Conservation (phyloP, 2,329 filamentous ascomycete species). For the Epichloe elymi region DNA sequence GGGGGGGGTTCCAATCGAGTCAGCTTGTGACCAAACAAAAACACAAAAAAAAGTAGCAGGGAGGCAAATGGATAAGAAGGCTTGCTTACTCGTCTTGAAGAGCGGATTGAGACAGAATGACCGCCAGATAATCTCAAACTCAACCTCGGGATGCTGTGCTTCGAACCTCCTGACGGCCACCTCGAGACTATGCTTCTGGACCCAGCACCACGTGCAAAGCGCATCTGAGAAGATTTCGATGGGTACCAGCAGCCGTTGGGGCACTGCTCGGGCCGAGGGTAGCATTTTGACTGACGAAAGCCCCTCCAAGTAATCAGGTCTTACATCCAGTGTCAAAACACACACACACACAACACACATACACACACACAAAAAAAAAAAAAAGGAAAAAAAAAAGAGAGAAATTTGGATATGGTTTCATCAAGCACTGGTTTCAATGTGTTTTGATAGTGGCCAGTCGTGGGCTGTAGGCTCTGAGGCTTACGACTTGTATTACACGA, state of each 20-base stretch:
- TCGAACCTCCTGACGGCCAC: constrained; percentile 29
- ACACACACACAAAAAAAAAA: no score
- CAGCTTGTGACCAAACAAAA: no score
- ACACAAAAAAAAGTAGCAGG: no score
- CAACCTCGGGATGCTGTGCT: constrained; percentile 25
- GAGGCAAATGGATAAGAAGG: no score
- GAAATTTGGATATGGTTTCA: background rate
- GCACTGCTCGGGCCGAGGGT: background rate
- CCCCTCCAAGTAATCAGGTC: background rate
- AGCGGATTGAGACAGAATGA: constrained; percentile 33
- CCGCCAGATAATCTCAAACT: constrained; percentile 33
- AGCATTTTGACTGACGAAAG: background rate
- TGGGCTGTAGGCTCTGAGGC: background rate
- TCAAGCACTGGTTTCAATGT: background rate
- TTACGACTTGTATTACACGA: no score
- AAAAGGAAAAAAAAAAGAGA: no score
- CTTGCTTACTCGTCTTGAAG: constrained; percentile 11
- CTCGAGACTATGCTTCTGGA: constrained; percentile 33
- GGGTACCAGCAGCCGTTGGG: constrained; percentile 3
- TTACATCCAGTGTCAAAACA: background rate
- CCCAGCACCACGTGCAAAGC: constrained; percentile 39
- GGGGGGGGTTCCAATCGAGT: no score
- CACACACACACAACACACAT: no score
- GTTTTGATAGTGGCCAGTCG: background rate
- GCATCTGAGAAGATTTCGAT: constrained; percentile 37